Evolutionary conservation across 2,329 filamentous ascomycete genomes (phyloP), one percentile per base, ranked within the genome.

Genomic region (Clarireedia paspali): DNA sequence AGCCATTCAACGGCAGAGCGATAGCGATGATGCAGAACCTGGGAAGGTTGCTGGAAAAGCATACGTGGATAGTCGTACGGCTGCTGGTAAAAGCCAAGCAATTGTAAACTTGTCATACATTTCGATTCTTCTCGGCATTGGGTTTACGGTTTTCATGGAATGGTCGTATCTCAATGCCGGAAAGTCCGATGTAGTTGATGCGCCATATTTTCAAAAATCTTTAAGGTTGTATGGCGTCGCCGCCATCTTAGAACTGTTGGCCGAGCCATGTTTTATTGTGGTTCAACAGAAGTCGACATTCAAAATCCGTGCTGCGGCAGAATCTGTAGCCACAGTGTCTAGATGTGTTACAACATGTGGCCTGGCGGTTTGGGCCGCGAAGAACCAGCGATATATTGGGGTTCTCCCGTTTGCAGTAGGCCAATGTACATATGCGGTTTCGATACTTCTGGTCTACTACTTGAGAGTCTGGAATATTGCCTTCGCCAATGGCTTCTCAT

Each of bases 51-150:
- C 15, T 42, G 20, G 20, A 20, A 34, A 12, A 12, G 30, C 10
- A 34, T 12, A 34, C 30, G 30, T 34, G 30, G 30, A 34, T 34
- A 34, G 30, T 34, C 47, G 53, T 39, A 69, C 66, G 1, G 60
- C 63, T 3, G 69, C 66, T 53, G 77, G 67, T 23, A 64, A 75
- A 57, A 75, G 80, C 10, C 92, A 97, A 70, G 83, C 88, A 2
- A 85, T 92, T 45, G 81, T 97, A 71, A 99, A 99, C 67, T 77
- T 96, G 40, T 88, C 91, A 1, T 95, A 95, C 70, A 73, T 97
- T 23, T 82, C 90, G 23, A 76, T 95, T 14, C 69, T 77, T 0
- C 75, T 92, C 0, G 91, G 91, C 0, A 63, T 84, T 10, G 71
- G 82, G 0, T 78, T 91, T 36, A 82, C 87, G 1, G 69, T 81